These are phyloP conservation scores for Xylariaceae sp. DNA, from an alignment of 2,329 filamentous ascomycete genomes.

Conservation along the genomic window DNA sequence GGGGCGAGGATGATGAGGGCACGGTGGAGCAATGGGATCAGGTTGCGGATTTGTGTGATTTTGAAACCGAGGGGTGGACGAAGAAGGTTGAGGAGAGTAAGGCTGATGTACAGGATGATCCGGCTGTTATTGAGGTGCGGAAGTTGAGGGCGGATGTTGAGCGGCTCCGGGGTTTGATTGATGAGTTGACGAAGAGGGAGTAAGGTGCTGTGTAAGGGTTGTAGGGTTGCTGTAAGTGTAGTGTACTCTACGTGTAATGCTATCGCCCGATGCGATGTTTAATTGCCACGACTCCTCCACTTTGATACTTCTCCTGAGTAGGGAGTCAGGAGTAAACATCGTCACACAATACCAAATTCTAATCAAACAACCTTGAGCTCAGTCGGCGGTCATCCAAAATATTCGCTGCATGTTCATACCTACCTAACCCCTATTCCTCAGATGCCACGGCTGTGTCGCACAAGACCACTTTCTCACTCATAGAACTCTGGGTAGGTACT, in stretches of 20 bases:
- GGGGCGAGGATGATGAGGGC: conserved; percentile 87
- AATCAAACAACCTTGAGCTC: no score
- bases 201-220: not conserved
- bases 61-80: conserved; percentile 79
- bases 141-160: conserved; percentile 55
- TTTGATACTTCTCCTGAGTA: no score
- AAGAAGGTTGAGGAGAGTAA: conserved; percentile 71
- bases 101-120: conserved; percentile 77
- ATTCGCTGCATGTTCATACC: no score
- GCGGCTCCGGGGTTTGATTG: conserved; percentile 48
- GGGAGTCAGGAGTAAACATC: no score
- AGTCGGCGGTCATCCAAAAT: no score
- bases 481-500: no score
- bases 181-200: conserved; percentile 23
- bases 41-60: conserved; percentile 62
- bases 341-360: no score
- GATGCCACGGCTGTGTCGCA: no score
- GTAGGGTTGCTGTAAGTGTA: not conserved
- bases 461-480: no score
- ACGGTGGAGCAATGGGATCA: conserved; percentile 91
- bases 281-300: no score
- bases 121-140: conserved; percentile 63
- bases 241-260: no score
- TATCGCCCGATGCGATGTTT: not conserved
- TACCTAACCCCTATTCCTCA: no score